Evolutionary conservation across 257 asterid species (phyloP).

Genomic region (Orobanche coerulescens): DNA sequence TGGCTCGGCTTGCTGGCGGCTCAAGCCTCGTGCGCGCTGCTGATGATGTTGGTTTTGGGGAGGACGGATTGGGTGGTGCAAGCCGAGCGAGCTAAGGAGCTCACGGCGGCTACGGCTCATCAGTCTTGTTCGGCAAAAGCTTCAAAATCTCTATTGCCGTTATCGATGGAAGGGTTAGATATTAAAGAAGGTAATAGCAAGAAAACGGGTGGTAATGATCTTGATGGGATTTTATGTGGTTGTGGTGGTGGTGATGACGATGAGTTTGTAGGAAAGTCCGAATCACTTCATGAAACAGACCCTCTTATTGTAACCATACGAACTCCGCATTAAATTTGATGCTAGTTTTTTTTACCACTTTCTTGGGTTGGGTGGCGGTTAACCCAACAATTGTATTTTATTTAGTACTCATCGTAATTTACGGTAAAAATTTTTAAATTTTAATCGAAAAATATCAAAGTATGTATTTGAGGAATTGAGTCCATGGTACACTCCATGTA

Average conservation of each 20-base stretch:
- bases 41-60: constrained; percentile 53
- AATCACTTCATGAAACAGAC: constrained; percentile 50
- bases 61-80: constrained; percentile 65
- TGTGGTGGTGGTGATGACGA: constrained; percentile 28
- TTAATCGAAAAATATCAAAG: too few relatives aligned
- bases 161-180: not conserved
- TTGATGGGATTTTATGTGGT: constrained; percentile 41
- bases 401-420: too few relatives aligned
- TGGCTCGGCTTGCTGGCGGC: constrained; percentile 96
- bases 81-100: constrained; percentile 60
- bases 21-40: constrained; percentile 69
- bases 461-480: too few relatives aligned
- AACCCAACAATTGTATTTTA: too few relatives aligned
- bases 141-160: constrained; percentile 26
- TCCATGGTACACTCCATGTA: too few relatives aligned
- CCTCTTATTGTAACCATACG: constrained; percentile 44
- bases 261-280: constrained; percentile 30
- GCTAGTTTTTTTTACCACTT: not conserved
- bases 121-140: constrained; percentile 3
- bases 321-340: constrained; percentile 31
- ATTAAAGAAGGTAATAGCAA: not conserved
- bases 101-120: constrained; percentile 33
- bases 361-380: too few relatives aligned
- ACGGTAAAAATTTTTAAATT: too few relatives aligned
- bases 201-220: constrained; percentile 2